Percentiles rank a stretch among this genome's conserved stretches.
Evolutionary conservation across 805 yeast species (phyloP).

Genomic region (Kodamaea jinghongensis): DNA sequence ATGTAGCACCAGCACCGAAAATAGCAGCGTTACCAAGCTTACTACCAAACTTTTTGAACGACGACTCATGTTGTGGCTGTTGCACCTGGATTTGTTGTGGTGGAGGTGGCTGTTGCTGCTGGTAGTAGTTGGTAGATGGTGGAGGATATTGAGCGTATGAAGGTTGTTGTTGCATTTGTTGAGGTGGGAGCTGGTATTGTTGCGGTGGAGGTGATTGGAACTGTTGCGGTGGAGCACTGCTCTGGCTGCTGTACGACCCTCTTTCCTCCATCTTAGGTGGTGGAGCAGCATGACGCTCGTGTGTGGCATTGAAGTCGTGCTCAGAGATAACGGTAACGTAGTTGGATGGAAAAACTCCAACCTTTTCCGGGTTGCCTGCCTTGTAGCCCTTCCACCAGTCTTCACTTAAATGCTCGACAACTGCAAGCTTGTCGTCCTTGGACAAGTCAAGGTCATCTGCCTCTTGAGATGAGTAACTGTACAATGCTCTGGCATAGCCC

Average conservation of each 20-base stretch:
- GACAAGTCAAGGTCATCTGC: constrained; percentile 65
- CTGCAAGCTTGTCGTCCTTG: constrained; percentile 66
- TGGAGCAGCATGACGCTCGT: neutral
- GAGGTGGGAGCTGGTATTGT: constrained; percentile 7
- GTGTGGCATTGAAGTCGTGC: constrained; percentile 22
- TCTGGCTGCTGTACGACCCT: constrained; percentile 8
- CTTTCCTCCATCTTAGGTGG: neutral
- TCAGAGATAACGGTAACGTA: constrained; percentile 56
- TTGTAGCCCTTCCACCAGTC: constrained; percentile 90
- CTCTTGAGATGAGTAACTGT: constrained; percentile 72
- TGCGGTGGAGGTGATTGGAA: constrained; percentile 18
- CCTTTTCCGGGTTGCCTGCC: constrained; percentile 37
- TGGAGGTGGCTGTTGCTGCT: constrained; percentile 28
- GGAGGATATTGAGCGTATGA: constrained; percentile 50
- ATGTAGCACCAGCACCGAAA: constrained; percentile 95
- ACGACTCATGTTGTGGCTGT: constrained; percentile 21
- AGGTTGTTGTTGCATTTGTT: constrained; percentile 22
- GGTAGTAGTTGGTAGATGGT: constrained; percentile 47
- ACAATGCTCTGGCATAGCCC: constrained; percentile 60
- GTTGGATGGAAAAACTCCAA: constrained; percentile 89
- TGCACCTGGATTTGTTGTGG: constrained; percentile 25
- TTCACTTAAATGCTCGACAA: constrained; percentile 68
- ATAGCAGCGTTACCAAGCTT: constrained; percentile 90
- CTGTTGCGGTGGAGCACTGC: constrained; percentile 2
- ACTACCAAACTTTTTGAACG: constrained; percentile 65